phyloP scores from a whole-genome alignment of 2,329 filamentous ascomycete species.

The Colletotrichum limetticola region DNA sequence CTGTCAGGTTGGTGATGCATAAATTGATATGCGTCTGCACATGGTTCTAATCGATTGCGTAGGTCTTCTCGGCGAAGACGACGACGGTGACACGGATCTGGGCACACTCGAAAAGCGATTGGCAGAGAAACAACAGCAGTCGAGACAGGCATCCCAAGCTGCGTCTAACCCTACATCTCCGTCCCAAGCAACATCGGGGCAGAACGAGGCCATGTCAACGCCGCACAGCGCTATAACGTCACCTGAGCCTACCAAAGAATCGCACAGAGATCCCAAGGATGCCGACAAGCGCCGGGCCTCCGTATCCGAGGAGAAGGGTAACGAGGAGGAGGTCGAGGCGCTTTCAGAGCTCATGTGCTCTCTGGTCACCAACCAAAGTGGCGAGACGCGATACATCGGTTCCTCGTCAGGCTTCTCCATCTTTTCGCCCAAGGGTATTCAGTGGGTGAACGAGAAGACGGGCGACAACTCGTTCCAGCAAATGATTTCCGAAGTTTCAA shows the following conservation, averaged over 20 bases:
- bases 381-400: constrained; percentile 95
- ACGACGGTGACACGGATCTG: constrained; percentile 86
- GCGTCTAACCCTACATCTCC: constrained; percentile 64
- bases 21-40: neutral
- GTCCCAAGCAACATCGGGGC: constrained; percentile 55
- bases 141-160: constrained; percentile 60
- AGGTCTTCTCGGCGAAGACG: constrained; percentile 86
- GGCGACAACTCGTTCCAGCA: constrained; percentile 95
- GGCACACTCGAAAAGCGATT: constrained; percentile 86
- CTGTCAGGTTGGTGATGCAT: constrained; percentile 70
- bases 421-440: constrained; percentile 96
- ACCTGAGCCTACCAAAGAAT: constrained; percentile 56
- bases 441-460: constrained; percentile 98
- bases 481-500: constrained; percentile 92
- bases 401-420: constrained; percentile 99
- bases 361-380: constrained; percentile 91
- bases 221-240: constrained; percentile 67
- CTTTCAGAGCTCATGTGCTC: constrained; percentile 99
- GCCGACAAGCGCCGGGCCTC: constrained; percentile 50
- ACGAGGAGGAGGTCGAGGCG: constrained; percentile 80
- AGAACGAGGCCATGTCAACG: constrained; percentile 56
- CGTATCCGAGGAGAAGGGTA: constrained; percentile 55
- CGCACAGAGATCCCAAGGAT: constrained; percentile 48
- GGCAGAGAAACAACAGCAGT: constrained; percentile 65
- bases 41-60: constrained; percentile 39